These are phyloP conservation scores for Sideroxylon spinosum DNA, from an alignment of 179 eudicot species.

Conservation along the genomic window DNA sequence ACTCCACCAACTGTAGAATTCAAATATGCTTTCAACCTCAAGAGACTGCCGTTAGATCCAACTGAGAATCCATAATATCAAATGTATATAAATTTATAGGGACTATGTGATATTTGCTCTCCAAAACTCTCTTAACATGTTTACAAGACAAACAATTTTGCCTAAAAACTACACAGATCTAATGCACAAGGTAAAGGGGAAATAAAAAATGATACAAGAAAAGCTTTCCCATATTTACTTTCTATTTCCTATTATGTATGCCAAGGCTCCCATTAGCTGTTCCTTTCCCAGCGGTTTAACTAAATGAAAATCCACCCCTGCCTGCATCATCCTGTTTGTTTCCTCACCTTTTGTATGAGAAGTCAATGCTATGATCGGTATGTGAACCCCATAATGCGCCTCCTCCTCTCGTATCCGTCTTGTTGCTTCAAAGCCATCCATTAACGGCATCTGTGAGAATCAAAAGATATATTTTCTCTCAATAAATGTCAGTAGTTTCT, in stretches of 20 bases:
- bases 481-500: no score
- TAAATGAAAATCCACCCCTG: conserved; percentile 61
- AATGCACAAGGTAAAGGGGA: neutral
- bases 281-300: conserved; percentile 53
- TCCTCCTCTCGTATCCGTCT: conserved; percentile 57
- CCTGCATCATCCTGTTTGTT: conserved; percentile 31
- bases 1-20: no score
- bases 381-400: conserved; percentile 42
- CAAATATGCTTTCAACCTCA: no score
- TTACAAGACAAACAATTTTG: no score
- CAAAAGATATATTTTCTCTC: neutral
- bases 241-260: neutral
- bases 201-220: neutral
- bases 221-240: neutral
- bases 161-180: neutral
- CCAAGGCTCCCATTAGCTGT: conserved; percentile 33
- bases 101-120: no score
- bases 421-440: conserved; percentile 80
- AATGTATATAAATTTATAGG: no score
- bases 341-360: conserved; percentile 54
- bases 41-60: no score
- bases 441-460: conserved; percentile 56
- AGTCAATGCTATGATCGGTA: conserved; percentile 71
- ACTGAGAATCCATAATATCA: no score
- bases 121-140: no score